Conservation (phyloP, 2,329 filamentous ascomycete species). For the Metarhizium guizhouense region DNA sequence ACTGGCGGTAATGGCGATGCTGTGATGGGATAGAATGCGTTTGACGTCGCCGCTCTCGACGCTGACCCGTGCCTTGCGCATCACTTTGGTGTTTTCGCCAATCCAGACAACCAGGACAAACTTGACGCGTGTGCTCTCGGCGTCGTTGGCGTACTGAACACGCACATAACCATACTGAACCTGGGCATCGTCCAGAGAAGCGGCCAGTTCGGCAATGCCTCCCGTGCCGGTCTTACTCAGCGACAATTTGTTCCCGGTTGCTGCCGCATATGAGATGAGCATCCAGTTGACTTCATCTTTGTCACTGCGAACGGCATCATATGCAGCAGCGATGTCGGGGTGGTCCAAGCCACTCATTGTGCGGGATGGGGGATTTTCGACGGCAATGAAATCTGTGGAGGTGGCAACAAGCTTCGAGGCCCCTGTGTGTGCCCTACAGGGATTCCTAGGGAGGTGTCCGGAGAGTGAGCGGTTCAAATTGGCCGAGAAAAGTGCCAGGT, state of each 20-base stretch:
- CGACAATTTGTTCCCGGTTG: constrained; percentile 45
- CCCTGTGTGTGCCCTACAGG: no score
- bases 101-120: constrained; percentile 62
- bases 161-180: constrained; percentile 60
- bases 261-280: constrained; percentile 50
- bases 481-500: no score
- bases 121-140: constrained; percentile 59
- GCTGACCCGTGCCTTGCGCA: constrained; percentile 61
- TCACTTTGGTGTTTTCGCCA: constrained; percentile 54
- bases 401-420: no score
- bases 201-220: constrained; percentile 49
- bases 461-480: no score
- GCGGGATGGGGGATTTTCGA: background rate
- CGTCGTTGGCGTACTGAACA: constrained; percentile 63
- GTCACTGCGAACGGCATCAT: constrained; percentile 59
- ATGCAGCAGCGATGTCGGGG: constrained; percentile 53
- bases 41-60: constrained; percentile 60
- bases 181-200: constrained; percentile 45
- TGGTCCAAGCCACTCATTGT: constrained; percentile 47
- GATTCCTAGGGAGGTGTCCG: no score
- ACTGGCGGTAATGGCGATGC: constrained; percentile 53
- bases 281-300: constrained; percentile 60
- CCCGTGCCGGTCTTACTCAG: constrained; percentile 51
- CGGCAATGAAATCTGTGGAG: background rate
- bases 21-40: constrained; percentile 53